Base-by-base conservation (phyloP, 805 yeast species). In the Cyberlindnera mycetangii region DNA sequence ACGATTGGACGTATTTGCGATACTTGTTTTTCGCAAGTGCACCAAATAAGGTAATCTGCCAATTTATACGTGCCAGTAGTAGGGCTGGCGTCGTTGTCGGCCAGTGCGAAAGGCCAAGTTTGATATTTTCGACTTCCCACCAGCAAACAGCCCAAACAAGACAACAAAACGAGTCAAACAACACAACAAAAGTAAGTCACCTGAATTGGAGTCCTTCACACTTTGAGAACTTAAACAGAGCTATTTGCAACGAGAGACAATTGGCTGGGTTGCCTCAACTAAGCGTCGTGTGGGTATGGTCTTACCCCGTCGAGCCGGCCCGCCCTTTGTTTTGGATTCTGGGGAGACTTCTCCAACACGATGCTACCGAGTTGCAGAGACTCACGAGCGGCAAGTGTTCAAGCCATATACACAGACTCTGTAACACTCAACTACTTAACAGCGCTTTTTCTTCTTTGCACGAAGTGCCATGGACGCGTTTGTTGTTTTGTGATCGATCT, bases 111-210 rank as follows among this genome's bases (percentile, higher is more conserved):
- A 24, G 40, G 40, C 34, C 44, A 39, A 37, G 18, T 34, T 43
- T 34, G 42, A 44, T 44, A 44, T 44, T 46, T 46, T 39, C 31
- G 45, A 41, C 39, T 46, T 46, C 49, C 45, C 49, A 32, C 46
- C 49, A 46, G 49, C 45, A 41, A 46, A 38, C 49, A 38, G 42
- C 9, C 25, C 38, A n/a, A 25, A 25, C 28, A 25, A 5, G 11
- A 25, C 15, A 24, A 36, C 30, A 17, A 22, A 16, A 4, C 39
- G 8, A 16, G 31, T 18, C 12, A 34, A 28, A 16, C 34, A 41
- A 34, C 32, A 36, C 44, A 20, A 22, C 40, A 30, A 41, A 36
- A 41, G 44, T 41, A 19, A 42, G 39, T 42, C 18, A 32, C 35
- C 10, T 10, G 28, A 12, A 25, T 25, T 10, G 28, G n/a, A 25